A percentile compares a stretch with the other conserved stretches of the same genome.
Conservation (phyloP, 2,329 filamentous ascomycete species). For the Geosmithia flava region DNA sequence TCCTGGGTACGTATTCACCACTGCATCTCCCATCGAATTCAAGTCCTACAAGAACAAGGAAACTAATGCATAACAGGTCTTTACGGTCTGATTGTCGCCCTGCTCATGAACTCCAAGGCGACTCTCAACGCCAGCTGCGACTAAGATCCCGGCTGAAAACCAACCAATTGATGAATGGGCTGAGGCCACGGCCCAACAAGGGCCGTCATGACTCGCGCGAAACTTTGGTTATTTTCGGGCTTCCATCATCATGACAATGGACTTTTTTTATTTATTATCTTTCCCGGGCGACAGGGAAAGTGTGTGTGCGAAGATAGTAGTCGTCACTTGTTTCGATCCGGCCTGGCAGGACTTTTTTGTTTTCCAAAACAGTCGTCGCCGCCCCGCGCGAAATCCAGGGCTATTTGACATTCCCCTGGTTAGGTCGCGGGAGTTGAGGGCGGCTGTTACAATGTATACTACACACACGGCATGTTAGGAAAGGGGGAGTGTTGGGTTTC, state of each 20-base stretch:
- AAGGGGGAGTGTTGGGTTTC: conserved; percentile 6
- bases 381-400: no score
- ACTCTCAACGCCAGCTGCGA: conserved; percentile 50
- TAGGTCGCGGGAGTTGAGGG: not conserved
- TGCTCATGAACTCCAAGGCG: conserved; percentile 98
- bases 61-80: conserved; percentile 52
- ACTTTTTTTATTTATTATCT: not conserved
- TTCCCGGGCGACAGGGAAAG: conserved; percentile 3
- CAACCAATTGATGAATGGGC: conserved; percentile 4
- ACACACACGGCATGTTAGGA: conserved; percentile 20
- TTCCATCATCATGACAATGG: not conserved
- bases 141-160: conserved; percentile 6
- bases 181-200: conserved; percentile 21
- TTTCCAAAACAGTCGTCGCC: no score
- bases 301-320: conserved; percentile 12
- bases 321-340: conserved; percentile 7
- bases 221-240: not conserved
- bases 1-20: conserved; percentile 60
- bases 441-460: conserved; percentile 33
- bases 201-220: conserved; percentile 1
- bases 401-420: no score
- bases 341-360: conserved; percentile 8
- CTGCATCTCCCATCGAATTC: not conserved
- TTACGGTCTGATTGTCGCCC: conserved; percentile 95
- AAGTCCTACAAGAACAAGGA: not conserved